Evolutionary conservation across 306 rosid genomes (phyloP).

Genomic region (Trifolium dubium): DNA sequence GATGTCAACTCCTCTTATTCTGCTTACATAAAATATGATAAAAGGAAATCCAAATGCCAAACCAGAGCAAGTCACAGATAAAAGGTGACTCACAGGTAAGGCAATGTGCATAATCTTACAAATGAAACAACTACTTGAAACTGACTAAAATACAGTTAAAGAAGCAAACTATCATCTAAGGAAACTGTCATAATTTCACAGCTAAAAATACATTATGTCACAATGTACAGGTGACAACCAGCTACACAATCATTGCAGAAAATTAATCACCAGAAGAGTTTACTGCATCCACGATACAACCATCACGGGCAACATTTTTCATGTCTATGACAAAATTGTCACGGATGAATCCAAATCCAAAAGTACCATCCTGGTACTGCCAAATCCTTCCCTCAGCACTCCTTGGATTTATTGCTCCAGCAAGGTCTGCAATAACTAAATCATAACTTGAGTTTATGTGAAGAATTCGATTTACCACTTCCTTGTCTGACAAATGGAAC

Average conservation of each 20-base stretch:
- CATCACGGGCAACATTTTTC: slow-evolving; percentile 66
- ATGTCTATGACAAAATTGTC: slow-evolving; percentile 80
- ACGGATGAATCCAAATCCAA: slow-evolving; percentile 85
- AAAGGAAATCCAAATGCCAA: slow-evolving; percentile 6
- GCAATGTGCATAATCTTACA: slow-evolving; percentile 17
- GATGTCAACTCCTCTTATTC: background rate
- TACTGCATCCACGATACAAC: slow-evolving; percentile 62
- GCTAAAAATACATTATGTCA: slow-evolving; percentile 39
- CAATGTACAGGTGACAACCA: slow-evolving; percentile 46
- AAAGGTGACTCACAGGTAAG: slow-evolving; percentile 16
- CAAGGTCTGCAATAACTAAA: slow-evolving; percentile 65
- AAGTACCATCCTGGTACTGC: slow-evolving; percentile 78
- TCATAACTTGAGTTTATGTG: slow-evolving; percentile 72
- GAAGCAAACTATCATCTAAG: slow-evolving; percentile 12
- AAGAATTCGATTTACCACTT: slow-evolving; percentile 65
- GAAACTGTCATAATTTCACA: slow-evolving; percentile 34
- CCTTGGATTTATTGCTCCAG: slow-evolving; percentile 56
- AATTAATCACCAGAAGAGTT: slow-evolving; percentile 47
- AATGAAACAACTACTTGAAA: slow-evolving; percentile 10
- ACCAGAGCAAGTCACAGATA: slow-evolving; percentile 18
- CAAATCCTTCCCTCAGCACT: slow-evolving; percentile 87
- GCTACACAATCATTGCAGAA: slow-evolving; percentile 26
- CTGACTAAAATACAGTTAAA: background rate
- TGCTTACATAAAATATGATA: background rate
- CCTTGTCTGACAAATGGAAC: slow-evolving; percentile 45